phyloP scores from a whole-genome alignment of 106 monocot genomes.

The Dioscorea zingiberensis region DNA sequence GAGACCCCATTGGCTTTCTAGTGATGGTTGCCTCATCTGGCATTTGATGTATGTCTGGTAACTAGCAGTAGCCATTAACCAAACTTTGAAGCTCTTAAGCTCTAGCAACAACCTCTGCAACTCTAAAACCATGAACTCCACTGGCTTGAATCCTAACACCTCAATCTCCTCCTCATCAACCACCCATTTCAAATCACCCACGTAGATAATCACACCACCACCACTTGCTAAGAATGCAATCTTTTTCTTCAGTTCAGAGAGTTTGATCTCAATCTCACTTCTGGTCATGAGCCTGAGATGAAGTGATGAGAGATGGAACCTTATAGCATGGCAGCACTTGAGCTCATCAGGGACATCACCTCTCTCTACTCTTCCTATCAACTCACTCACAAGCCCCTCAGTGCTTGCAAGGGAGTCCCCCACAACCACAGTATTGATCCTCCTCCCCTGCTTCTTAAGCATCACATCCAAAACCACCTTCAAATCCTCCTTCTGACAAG shows the following conservation, averaged over 20 bases:
- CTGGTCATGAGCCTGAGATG: slow-evolving; percentile 61
- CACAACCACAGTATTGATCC: slow-evolving; percentile 45
- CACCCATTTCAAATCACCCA: slow-evolving; percentile 79
- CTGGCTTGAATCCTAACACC: slow-evolving; percentile 22
- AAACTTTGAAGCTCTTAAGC: slow-evolving; percentile 39
- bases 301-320: slow-evolving; percentile 49
- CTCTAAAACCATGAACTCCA: slow-evolving; percentile 54
- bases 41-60: slow-evolving; percentile 86
- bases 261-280: slow-evolving; percentile 49
- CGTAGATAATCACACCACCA: slow-evolving; percentile 39
- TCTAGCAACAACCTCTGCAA: slow-evolving; percentile 51
- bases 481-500: slow-evolving; percentile 47
- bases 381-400: slow-evolving; percentile 54
- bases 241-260: slow-evolving; percentile 60
- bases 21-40: slow-evolving; percentile 54
- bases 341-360: slow-evolving; percentile 77
- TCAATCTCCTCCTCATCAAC: slow-evolving; percentile 32
- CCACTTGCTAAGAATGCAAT: slow-evolving; percentile 20
- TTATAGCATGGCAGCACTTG: slow-evolving; percentile 45
- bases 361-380: slow-evolving; percentile 55
- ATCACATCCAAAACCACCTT: slow-evolving; percentile 52
- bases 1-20: slow-evolving; percentile 74
- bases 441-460: slow-evolving; percentile 41
- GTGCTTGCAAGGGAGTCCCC: slow-evolving; percentile 63
- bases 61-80: slow-evolving; percentile 73